Evolutionary conservation across 441 rosid species (phyloP), one percentile per base, ranked within the genome.

Genomic region (Kokia cookei): DNA sequence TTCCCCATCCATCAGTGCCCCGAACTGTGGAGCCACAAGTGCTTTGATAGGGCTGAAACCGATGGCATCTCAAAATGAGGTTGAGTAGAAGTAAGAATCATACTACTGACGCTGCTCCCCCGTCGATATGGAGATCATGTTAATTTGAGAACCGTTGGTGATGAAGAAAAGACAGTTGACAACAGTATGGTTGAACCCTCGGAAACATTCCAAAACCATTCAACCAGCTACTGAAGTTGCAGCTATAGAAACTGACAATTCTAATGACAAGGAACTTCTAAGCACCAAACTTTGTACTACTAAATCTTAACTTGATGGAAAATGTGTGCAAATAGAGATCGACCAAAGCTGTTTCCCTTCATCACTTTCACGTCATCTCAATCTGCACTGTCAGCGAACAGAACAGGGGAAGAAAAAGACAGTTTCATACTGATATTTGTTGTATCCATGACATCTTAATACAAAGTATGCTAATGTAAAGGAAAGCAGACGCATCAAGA

Each of bases 201-300:
- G 9, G 77, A 82, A 64, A 12, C 73, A 12, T 51, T 65, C 57
- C 62, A 40, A 24, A 67, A 57, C 59, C 48, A 43, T 47, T 55
- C 60, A 61, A 47, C 65, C 74, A 61, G 37, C 65, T 61, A 11
- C 9, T 35, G 75, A 71, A 48, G 73, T 55, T 35, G 78, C 76
- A 40, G 63, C 65, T 32, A 63, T 64, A 53, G 76, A 72, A 77
- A 73, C 40, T 17, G 54, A 65, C 12, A 72, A 40, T 35, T 66
- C 79, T 72, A n/a, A 1, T 43, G 50, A 65, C 71, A 17, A 73
- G 26, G 73, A 60, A 17, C 66, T 72, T 14, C 24, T 19, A 11
- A 65, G 24, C n/a, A 57, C 45, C 48, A 37, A 75, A n/a, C 53
- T 71, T 27, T 40, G 50, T 68, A 7, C 66, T 51, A 76, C 55